Base-by-base conservation (phyloP, 2,329 filamentous ascomycete species). In the Xylaria sp. region DNA sequence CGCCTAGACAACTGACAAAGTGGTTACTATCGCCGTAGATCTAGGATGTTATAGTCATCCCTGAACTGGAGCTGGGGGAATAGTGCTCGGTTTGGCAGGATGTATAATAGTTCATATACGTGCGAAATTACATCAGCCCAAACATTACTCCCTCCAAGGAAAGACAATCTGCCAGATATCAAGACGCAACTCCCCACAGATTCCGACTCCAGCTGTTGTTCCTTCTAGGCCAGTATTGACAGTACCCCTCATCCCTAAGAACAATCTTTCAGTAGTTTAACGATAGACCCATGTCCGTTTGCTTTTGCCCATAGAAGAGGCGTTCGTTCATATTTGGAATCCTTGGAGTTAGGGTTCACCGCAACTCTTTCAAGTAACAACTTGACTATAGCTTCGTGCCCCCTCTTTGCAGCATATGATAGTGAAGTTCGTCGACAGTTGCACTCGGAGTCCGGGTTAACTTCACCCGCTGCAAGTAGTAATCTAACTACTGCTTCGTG, bases 351-450 rank as follows among this genome's bases (percentile, higher is more conserved):
- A 25, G 48, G 34, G 8, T 65, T 18, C 3, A 65, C 23, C 7
- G 20, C 10, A 1, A 28, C 32, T 15, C 6, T 58, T 7, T 25
- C 55, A 10, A 65, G 55, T 5, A 68, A 54, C 12, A 60, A 28
- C 39, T 37, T 46, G 6, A 68, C 55, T 28, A 68, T 15, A 8
- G 15, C 39, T n/a, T 50, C 10, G 41, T 55, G 66, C 10, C 61
- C 61, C 2, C 20, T 41, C 18, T 44, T 25, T 23, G 54, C 60
- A 0, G 66, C 66, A 2, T 5, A 59, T 6, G n/a, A 60, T 32
- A 68, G 50, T 18, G 56, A 60, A 1, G 61, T 68, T 37, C 34
- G 25, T n/a, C 23, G 20, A 18, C 12, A 12, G 15, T 51, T 10
- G 9, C 20, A 37, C 25, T 39, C 55, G 1, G 44, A 63, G 34